Evolutionary conservation across 768 basidiomycete genomes (phyloP).

Genomic region (Pholiota molesta): DNA sequence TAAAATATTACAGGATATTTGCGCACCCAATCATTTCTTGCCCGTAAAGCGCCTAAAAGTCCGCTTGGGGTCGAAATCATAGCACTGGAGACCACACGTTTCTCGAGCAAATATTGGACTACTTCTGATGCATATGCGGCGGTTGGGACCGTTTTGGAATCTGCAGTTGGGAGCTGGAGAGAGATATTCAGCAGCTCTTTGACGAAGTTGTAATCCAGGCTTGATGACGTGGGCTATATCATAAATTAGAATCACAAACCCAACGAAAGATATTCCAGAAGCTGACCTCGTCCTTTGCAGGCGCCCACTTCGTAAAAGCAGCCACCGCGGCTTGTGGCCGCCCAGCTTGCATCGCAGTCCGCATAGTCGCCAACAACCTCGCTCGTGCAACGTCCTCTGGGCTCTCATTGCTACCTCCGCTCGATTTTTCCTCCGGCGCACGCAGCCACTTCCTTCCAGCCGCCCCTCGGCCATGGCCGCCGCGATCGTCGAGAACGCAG

Average conservation of each 20-base stretch:
- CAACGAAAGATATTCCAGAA: not conserved
- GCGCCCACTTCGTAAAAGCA: constrained; percentile 63
- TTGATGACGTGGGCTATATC: not conserved
- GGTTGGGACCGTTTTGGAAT: constrained; percentile 13
- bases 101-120: constrained; percentile 58
- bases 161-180: constrained; percentile 41
- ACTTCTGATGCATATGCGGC: constrained; percentile 47
- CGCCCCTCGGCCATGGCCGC: constrained; percentile 55
- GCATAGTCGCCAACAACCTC: constrained; percentile 42
- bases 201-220: constrained; percentile 53
- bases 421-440: constrained; percentile 2
- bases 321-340: constrained; percentile 55
- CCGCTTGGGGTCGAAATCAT: constrained; percentile 59
- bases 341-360: constrained; percentile 42
- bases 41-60: constrained; percentile 53
- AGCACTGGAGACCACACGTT: constrained; percentile 53
- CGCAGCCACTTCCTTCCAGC: constrained; percentile 49
- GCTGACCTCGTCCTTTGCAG: constrained; percentile 27
- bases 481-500: constrained; percentile 61
- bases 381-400: constrained; percentile 21
- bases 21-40: constrained; percentile 80
- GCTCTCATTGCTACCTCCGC: constrained; percentile 3
- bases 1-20: constrained; percentile 16
- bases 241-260: constrained; percentile 1
- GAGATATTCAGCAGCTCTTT: constrained; percentile 56